Evolutionary conservation across 2,329 filamentous ascomycete genomes (phyloP).

Genomic region (Knoxdaviesia capensis): DNA sequence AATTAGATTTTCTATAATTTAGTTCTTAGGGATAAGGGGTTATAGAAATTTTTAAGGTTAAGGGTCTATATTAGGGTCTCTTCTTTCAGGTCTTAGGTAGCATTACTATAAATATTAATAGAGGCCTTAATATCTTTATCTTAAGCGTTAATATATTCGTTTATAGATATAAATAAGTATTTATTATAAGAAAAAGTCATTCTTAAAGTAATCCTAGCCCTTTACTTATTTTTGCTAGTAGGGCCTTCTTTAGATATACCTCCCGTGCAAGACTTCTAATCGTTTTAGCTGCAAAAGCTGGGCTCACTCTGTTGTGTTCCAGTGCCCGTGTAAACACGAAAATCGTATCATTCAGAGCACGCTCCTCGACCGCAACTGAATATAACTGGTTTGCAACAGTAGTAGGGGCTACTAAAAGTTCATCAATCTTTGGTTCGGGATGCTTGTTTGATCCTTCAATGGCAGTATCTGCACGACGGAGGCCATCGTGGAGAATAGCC

Average conservation of each 20-base stretch:
- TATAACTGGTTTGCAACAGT: slow-evolving; percentile 89
- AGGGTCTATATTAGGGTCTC: background rate
- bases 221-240: too few species aligned
- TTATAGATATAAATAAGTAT: background rate
- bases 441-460: slow-evolving; percentile 53
- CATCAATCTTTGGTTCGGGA: slow-evolving; percentile 61
- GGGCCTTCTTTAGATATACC: too few species aligned
- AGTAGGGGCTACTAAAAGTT: slow-evolving; percentile 80
- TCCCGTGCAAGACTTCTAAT: slow-evolving; percentile 57
- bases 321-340: slow-evolving; percentile 62
- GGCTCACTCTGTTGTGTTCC: slow-evolving; percentile 49
- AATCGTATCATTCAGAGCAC: slow-evolving; percentile 67
- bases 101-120: background rate
- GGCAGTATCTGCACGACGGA: slow-evolving; percentile 59
- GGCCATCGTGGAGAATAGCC: slow-evolving; percentile 53
- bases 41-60: background rate
- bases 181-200: background rate
- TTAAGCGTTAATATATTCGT: background rate
- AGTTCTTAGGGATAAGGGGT: background rate
- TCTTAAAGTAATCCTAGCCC: background rate
- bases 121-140: background rate
- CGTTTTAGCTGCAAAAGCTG: slow-evolving; percentile 60
- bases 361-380: slow-evolving; percentile 70
- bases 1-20: background rate
- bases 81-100: background rate